Evolutionary conservation across 176 grass and related monocot genomes (phyloP).

Genomic region (Luzula sylvatica): DNA sequence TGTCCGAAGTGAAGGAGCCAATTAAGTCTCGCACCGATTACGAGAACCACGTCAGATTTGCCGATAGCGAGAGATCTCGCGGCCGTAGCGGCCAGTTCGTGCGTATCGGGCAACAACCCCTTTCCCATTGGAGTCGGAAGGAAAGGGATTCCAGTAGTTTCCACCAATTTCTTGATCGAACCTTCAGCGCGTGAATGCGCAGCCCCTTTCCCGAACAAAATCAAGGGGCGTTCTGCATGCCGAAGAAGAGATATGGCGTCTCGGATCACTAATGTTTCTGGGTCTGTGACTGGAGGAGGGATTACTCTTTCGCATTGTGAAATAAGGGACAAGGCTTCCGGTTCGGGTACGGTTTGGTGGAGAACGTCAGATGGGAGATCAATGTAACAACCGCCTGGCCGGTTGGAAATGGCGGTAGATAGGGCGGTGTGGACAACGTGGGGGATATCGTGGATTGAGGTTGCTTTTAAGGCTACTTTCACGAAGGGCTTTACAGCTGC

Average conservation of each 20-base stretch:
- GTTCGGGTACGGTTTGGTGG: slow-evolving; percentile 66
- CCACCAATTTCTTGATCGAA: slow-evolving; percentile 56
- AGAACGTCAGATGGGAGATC: slow-evolving; percentile 89
- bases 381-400: slow-evolving; percentile 78
- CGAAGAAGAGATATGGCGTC: slow-evolving; percentile 48
- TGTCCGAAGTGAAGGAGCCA: slow-evolving; percentile 92
- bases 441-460: slow-evolving; percentile 53
- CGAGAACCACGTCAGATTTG: slow-evolving; percentile 63
- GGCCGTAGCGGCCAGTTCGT: slow-evolving; percentile 71
- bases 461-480: slow-evolving; percentile 73
- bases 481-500: slow-evolving; percentile 63
- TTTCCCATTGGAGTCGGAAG: slow-evolving; percentile 96
- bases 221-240: slow-evolving; percentile 51
- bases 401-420: slow-evolving; percentile 32
- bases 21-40: slow-evolving; percentile 73
- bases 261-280: slow-evolving; percentile 27
- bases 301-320: slow-evolving; percentile 7
- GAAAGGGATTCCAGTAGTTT: slow-evolving; percentile 73
- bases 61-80: slow-evolving; percentile 70
- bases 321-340: slow-evolving; percentile 40
- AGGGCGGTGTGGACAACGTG: slow-evolving; percentile 59
- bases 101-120: slow-evolving; percentile 61
- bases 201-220: slow-evolving; percentile 85
- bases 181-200: slow-evolving; percentile 60
- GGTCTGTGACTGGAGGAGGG: slow-evolving; percentile 18